Conservation (phyloP, 768 basidiomycete species). For the Candolleomyces aberdarensis region DNA sequence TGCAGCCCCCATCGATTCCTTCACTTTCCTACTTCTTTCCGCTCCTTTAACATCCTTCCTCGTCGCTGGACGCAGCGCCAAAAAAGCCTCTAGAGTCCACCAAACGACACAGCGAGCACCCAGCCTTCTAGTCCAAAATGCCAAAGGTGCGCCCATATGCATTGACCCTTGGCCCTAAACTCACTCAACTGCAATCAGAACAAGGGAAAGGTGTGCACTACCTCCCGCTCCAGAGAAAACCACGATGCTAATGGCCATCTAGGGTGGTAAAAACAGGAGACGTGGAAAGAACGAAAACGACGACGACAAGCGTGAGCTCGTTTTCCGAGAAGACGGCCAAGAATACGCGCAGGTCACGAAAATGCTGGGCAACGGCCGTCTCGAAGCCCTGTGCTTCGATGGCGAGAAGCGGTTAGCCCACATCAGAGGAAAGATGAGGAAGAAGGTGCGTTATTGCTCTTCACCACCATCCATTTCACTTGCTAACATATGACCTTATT, state of each 20-base stretch:
- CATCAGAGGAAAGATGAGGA: constrained; percentile 98
- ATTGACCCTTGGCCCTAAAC: constrained; percentile 7
- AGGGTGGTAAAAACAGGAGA: constrained; percentile 99
- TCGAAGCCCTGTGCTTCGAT: constrained; percentile 97
- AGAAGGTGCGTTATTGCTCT: constrained; percentile 69
- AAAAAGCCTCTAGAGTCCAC: neutral
- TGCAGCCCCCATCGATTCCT: neutral
- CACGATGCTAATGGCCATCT: neutral
- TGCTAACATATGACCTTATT: neutral
- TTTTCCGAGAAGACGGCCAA: constrained; percentile 98
- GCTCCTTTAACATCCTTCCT: neutral
- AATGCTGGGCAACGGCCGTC: constrained; percentile 97
- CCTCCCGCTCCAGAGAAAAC: neutral
- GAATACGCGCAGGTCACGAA: constrained; percentile 98
- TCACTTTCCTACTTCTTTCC: neutral
- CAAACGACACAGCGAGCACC: neutral
- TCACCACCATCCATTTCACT: neutral
- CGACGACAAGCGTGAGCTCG: constrained; percentile 96
- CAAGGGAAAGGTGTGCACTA: constrained; percentile 62
- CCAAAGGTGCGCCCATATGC: constrained; percentile 13
- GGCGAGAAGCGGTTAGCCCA: constrained; percentile 97
- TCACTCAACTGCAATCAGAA: constrained; percentile 39
- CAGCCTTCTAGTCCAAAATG: constrained; percentile 9
- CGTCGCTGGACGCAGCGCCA: neutral
- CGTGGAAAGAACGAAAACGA: constrained; percentile 99